Percentiles rank a stretch among this genome's conserved stretches.
phyloP scores from a whole-genome alignment of 345 rosid genomes.

The Geranium rotundifolium region DNA sequence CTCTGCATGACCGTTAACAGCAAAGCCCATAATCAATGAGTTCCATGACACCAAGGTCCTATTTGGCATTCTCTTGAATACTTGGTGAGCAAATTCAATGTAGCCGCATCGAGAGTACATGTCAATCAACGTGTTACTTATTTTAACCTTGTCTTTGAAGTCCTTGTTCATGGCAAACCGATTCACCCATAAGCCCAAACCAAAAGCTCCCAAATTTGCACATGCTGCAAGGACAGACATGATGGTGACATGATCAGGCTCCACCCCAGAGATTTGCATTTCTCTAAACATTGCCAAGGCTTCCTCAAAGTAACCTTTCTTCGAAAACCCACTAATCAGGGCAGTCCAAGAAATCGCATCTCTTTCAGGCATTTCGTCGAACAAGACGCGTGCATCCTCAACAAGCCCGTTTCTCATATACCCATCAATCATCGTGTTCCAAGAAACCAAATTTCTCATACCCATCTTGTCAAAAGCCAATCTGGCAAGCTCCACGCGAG shows the following conservation, averaged over 20 bases:
- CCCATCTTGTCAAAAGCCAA: slow-evolving; percentile 44
- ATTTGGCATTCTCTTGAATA: slow-evolving; percentile 47
- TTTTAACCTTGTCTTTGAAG: slow-evolving; percentile 32
- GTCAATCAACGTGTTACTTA: slow-evolving; percentile 55
- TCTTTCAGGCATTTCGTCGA: slow-evolving; percentile 50
- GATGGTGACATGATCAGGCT: slow-evolving; percentile 48
- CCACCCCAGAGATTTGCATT: slow-evolving; percentile 45
- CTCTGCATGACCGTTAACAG: slow-evolving; percentile 44
- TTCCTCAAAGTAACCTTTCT: slow-evolving; percentile 32
- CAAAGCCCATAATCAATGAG: slow-evolving; percentile 52
- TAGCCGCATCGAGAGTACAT: slow-evolving; percentile 71
- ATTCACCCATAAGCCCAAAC: slow-evolving; percentile 49
- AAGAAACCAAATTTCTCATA: slow-evolving; percentile 39
- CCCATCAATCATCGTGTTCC: slow-evolving; percentile 74
- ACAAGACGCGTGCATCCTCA: slow-evolving; percentile 32
- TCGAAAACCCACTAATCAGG: slow-evolving; percentile 58
- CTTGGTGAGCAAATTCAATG: slow-evolving; percentile 45
- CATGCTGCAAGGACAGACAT: slow-evolving; percentile 57
- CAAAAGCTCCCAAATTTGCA: slow-evolving; percentile 44
- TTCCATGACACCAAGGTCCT: slow-evolving; percentile 74
- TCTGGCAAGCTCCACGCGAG: slow-evolving; percentile 32
- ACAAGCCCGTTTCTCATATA: slow-evolving; percentile 36
- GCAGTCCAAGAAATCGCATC: slow-evolving; percentile 65
- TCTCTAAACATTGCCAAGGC: slow-evolving; percentile 52
- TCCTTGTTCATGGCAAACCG: slow-evolving; percentile 31